Evolutionary conservation across 2,329 filamentous ascomycete genomes (phyloP), one percentile per base, ranked within the genome.

Genomic region (Thermomyces lanuginosus): DNA sequence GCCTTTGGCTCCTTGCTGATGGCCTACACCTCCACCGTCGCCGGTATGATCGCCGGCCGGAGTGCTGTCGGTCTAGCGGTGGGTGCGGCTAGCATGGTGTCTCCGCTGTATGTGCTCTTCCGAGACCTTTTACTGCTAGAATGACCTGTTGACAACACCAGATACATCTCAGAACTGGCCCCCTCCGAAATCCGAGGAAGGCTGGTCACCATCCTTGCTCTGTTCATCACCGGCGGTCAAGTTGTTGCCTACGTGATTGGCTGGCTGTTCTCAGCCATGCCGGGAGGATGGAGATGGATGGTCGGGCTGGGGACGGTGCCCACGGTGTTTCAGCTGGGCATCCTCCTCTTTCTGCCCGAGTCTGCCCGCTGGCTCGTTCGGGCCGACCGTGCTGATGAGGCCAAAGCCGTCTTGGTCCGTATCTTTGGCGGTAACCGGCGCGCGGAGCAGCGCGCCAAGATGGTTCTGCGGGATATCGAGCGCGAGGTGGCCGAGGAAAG

Each of bases 171-270:
- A 6, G 86, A 95, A 51, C 60, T 92, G 8, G 73, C 80, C 3
- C 84, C 86, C 0, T 70, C 79, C 2, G 63, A 70, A 12, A 70
- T 78, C 34, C 63, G 86, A 29, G 86, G 86, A 8, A 61, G 78
- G 21, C 58, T 95, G 21, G 77, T 93, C 3, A 91, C 82, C 1
- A 68, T 89, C 30, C 75, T 81, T 32, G 72, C 76, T 14, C 57
- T 93, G 12, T 83, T 91, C 39, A 76, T 93, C 30, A 92, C 84
- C 0, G 61, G 79, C 7, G 86, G 86, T 0, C 84, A 93, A 53
- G 79, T 92, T 2, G 68, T 91, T 11, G 84, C 86, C 2, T 93
- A 93, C 50, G 48, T 91, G 2, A 56, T 83, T 5, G 86, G 86
- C 1, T 92, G 79, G 76, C 50, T 63, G 0, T 75, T 92, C 28